These are phyloP conservation scores for Paecilomyces niveus DNA, from an alignment of 2,329 filamentous ascomycete genomes.

Conservation along the genomic window DNA sequence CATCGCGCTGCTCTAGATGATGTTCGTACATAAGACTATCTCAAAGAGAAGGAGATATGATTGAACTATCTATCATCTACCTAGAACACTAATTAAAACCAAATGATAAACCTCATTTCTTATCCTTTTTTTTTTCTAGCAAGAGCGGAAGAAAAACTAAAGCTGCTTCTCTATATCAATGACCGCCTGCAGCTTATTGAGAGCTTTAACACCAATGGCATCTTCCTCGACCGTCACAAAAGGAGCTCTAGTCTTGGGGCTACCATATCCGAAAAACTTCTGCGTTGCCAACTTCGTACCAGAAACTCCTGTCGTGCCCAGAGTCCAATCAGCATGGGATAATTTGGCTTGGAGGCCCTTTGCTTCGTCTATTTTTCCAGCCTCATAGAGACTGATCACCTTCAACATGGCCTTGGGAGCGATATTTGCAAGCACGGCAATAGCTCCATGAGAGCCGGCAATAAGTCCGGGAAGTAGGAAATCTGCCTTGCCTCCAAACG, in stretches of 20 bases:
- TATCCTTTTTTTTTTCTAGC: no score
- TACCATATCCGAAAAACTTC: slow-evolving; percentile 66
- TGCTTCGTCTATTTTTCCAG: slow-evolving; percentile 65
- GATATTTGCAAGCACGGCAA: slow-evolving; percentile 73
- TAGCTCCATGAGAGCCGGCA: slow-evolving; percentile 69
- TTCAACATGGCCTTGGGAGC: slow-evolving; percentile 69
- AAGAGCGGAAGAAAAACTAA: background rate
- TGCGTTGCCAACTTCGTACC: slow-evolving; percentile 75
- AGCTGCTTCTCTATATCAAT: background rate
- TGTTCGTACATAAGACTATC: no score
- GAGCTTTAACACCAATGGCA: background rate
- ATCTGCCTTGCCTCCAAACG: slow-evolving; percentile 74
- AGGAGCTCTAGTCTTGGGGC: background rate
- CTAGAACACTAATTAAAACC: no score
- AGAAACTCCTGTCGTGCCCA: slow-evolving; percentile 69
- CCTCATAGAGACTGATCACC: slow-evolving; percentile 64
- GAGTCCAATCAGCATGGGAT: slow-evolving; percentile 66
- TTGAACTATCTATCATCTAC: no score
- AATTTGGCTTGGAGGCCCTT: slow-evolving; percentile 63
- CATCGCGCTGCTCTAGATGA: no score
- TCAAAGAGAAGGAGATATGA: no score
- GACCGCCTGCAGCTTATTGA: background rate
- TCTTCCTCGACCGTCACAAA: background rate
- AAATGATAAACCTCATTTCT: no score
- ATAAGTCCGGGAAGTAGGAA: slow-evolving; percentile 71